phyloP scores from a whole-genome alignment of 495 filamentous ascomycete species.

The Talaromyces stipitatus region DNA sequence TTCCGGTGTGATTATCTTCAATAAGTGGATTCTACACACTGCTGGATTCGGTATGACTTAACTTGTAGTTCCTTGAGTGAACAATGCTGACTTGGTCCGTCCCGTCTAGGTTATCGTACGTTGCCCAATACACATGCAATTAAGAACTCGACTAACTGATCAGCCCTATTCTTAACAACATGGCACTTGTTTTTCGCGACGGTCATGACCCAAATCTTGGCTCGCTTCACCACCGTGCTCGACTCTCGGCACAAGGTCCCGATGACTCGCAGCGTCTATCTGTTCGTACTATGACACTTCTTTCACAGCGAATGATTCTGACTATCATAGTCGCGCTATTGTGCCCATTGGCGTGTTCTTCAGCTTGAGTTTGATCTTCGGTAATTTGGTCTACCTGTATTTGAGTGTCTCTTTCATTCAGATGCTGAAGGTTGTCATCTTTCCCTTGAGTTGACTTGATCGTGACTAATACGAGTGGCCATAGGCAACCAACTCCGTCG shows the following conservation, averaged over 20 bases:
- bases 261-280: constrained; percentile 77
- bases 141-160: not conserved
- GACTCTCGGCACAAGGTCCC: constrained; percentile 80
- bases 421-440: constrained; percentile 71
- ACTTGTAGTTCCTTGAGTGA: too few relatives aligned
- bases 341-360: constrained; percentile 86
- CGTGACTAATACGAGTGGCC: not conserved
- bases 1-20: constrained; percentile 90
- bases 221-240: constrained; percentile 68
- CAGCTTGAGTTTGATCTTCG: constrained; percentile 82
- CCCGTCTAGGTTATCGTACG: constrained; percentile 31
- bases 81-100: constrained; percentile 1
- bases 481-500: constrained; percentile 82
- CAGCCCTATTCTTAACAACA: constrained; percentile 70
- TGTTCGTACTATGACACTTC: constrained; percentile 30
- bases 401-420: constrained; percentile 88
- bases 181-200: constrained; percentile 84
- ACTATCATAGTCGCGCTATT: constrained; percentile 51
- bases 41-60: constrained; percentile 71
- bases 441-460: too few relatives aligned
- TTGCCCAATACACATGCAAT: not conserved
- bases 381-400: constrained; percentile 83
- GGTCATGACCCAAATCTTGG: constrained; percentile 76
- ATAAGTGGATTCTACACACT: constrained; percentile 87
- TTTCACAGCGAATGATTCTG: not conserved